Evolutionary conservation across 768 basidiomycete species (phyloP).

Genomic region (Sarcodon sp.): DNA sequence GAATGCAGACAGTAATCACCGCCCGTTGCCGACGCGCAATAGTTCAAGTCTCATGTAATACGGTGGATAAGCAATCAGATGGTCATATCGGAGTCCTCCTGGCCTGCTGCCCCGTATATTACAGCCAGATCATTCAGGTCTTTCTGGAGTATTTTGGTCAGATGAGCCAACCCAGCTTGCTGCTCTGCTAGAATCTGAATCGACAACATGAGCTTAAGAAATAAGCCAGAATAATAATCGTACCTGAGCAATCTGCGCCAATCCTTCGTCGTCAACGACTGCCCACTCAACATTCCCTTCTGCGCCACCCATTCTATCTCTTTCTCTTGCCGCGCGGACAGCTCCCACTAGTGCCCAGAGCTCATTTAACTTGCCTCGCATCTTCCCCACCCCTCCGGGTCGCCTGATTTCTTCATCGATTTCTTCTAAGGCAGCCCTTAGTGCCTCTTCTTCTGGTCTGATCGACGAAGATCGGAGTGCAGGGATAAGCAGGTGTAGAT

Average conservation of each 20-base stretch:
- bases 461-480: slow-evolving; percentile 63
- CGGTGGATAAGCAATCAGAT: no score
- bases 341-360: slow-evolving; percentile 78
- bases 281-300: slow-evolving; percentile 53
- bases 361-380: slow-evolving; percentile 68
- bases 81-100: slow-evolving; percentile 12
- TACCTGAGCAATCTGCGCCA: slow-evolving; percentile 67
- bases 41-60: neutral
- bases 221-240: slow-evolving; percentile 10
- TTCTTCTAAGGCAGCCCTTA: slow-evolving; percentile 60
- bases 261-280: slow-evolving; percentile 79
- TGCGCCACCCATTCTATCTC: slow-evolving; percentile 25
- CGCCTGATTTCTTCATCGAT: slow-evolving; percentile 59
- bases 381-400: slow-evolving; percentile 37
- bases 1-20: no score
- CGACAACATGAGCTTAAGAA: neutral
- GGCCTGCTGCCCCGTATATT: slow-evolving; percentile 27
- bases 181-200: slow-evolving; percentile 61
- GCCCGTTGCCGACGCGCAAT: no score
- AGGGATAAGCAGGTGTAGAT: slow-evolving; percentile 71
- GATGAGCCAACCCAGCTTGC: slow-evolving; percentile 68
- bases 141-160: slow-evolving; percentile 61
- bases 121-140: slow-evolving; percentile 53
- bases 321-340: slow-evolving; percentile 44
- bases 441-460: slow-evolving; percentile 66